Base-by-base conservation (phyloP, 768 basidiomycete genomes). In the Mycena alexandri region DNA sequence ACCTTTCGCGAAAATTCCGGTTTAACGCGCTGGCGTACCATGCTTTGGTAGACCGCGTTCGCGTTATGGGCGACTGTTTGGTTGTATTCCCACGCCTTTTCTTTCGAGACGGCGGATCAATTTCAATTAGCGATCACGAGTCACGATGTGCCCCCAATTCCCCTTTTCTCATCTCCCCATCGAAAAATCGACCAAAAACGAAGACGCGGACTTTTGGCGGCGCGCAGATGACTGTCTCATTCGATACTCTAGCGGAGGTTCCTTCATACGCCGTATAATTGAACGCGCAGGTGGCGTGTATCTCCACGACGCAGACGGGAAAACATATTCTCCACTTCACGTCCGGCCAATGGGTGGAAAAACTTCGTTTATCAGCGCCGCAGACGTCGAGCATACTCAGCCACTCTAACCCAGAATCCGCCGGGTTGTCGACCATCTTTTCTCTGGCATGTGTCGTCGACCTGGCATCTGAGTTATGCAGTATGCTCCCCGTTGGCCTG, bases 321-420 rank as follows among this genome's bases (percentile, higher is more conserved):
- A n/a, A 71, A 48, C 19, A 25, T 14, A 73, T 73, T 34, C 36
- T 71, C 25, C 69, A 73, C 38, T 73, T 73, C 58, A 73, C 72
- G 3, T 71, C 69, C 13, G 72, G 72, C 21, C 72, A 72, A 68
- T 54, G 29, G 29, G 29, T 29, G 29, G 29, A 29, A 21, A n/a
- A 6, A 11, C 24, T 46, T 24, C 22, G 33, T 61, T 58, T 52
- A n/a, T 47, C 12, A 12, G 1, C 41, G 5, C 2, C 50, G 2
- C 36, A 73, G 69, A 73, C 71, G 72, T 68, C 66, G 69, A 47
- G 66, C 5, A 71, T 73, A 36, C 69, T 73, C 19, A 69, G 72
- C 19, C 72, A 73, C 64, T 62, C 63, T 0, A 61, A 73, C 59
- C 69, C 72, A 16, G 72, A 29, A 57, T 61, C 47, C 63, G 47